A percentile compares a stretch with the other conserved stretches of the same genome.
Conservation (phyloP, 2,329 filamentous ascomycete species). For the Verticillium klebahnii region DNA sequence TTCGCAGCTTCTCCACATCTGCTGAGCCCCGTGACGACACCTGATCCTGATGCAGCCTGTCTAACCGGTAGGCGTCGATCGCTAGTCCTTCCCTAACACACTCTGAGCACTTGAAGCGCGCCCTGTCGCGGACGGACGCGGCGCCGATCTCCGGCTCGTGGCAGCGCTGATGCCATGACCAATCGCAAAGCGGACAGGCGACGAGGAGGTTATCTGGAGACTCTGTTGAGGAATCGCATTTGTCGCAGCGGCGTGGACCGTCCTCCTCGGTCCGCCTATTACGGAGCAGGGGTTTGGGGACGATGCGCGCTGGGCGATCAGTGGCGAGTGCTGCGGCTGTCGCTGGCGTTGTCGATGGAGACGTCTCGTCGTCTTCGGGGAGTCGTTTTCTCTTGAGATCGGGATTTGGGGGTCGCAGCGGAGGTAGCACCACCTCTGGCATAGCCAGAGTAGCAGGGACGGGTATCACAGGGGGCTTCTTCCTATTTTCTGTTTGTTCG, state of each 20-base stretch:
- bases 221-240: constrained; percentile 15
- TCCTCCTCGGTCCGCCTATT: constrained; percentile 11
- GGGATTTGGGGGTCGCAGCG: background rate
- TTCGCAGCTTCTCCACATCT: constrained; percentile 22
- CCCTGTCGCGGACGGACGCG: constrained; percentile 7
- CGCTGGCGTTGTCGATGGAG: background rate
- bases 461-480: background rate
- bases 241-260: constrained; percentile 11
- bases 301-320: background rate
- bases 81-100: constrained; percentile 7
- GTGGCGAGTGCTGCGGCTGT: background rate
- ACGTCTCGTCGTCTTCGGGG: constrained; percentile 3
- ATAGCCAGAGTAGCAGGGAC: background rate
- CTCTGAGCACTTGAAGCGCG: constrained; percentile 13
- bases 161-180: constrained; percentile 20
- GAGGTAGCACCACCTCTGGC: background rate
- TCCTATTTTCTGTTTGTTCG: background rate
- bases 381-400: constrained; percentile 25
- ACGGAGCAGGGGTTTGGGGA: constrained; percentile 8
- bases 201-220: constrained; percentile 16
- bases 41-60: background rate
- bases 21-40: constrained; percentile 3
- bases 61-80: background rate
- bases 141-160: constrained; percentile 13
- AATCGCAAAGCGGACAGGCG: constrained; percentile 15